phyloP scores from a whole-genome alignment of 257 asterid genomes.

The Gardenia jasminoides region DNA sequence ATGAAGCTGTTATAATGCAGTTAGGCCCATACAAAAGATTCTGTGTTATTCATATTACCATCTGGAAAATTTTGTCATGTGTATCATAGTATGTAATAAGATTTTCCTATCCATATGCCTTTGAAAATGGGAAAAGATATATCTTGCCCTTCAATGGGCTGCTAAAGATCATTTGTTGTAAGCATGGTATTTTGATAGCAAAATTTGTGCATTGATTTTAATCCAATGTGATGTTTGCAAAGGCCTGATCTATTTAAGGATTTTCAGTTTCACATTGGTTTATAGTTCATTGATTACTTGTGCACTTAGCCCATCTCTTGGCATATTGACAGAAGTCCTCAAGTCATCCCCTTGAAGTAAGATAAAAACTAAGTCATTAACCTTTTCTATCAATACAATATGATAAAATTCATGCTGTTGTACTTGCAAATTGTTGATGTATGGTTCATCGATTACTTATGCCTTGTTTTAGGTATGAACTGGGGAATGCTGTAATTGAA shows the following conservation, averaged over 20 bases:
- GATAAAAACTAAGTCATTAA: neutral
- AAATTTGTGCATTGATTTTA: no score
- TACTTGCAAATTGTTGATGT: neutral
- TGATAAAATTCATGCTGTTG: neutral
- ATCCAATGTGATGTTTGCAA: neutral
- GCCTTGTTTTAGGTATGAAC: conserved; percentile 19
- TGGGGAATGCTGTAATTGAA: conserved; percentile 18
- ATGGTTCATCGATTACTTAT: no score
- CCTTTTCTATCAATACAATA: neutral
- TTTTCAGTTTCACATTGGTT: neutral
- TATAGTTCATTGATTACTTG: neutral
- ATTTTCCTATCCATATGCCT: neutral
- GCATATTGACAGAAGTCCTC: neutral
- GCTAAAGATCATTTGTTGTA: neutral
- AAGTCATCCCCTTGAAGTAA: neutral
- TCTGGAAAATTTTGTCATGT: no score
- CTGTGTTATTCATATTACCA: neutral
- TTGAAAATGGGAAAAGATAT: neutral
- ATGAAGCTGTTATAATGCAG: neutral
- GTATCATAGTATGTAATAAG: no score
- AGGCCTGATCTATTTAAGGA: neutral
- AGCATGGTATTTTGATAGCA: neutral
- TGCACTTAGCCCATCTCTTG: neutral
- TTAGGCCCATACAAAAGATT: neutral
- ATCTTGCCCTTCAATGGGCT: neutral